phyloP scores from a whole-genome alignment of 1,284 basidiomycete species.

The Polyporus tsugae region DNA sequence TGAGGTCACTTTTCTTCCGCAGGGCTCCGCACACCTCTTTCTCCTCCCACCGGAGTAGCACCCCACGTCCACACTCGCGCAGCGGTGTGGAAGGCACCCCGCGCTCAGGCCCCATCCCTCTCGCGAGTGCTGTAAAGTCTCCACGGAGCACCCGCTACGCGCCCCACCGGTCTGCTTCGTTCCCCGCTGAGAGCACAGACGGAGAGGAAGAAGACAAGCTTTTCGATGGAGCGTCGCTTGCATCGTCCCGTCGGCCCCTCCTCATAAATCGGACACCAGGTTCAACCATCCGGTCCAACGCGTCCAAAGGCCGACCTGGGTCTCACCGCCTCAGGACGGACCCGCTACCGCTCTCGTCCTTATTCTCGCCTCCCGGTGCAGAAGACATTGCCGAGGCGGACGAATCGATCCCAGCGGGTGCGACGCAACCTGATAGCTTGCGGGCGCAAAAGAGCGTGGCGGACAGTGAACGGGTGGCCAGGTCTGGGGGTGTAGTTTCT shows the following conservation, averaged over 20 bases:
- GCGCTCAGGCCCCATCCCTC: constrained; percentile 27
- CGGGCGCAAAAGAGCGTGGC: constrained; percentile 23
- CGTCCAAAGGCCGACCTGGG: constrained; percentile 30
- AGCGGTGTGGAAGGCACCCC: constrained; percentile 20
- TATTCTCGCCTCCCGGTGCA: constrained; percentile 27
- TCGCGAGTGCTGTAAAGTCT: constrained; percentile 20
- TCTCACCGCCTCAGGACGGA: constrained; percentile 37
- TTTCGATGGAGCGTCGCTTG: constrained; percentile 38
- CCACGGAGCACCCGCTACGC: constrained; percentile 14
- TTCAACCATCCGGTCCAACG: constrained; percentile 38
- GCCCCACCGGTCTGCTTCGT: constrained; percentile 36
- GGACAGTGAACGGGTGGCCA: constrained; percentile 24
- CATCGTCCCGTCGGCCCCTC: constrained; percentile 39
- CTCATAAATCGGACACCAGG: constrained; percentile 28
- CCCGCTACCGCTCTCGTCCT: constrained; percentile 34
- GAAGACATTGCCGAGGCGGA: constrained; percentile 21
- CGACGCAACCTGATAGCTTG: constrained; percentile 17
- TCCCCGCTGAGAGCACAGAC: constrained; percentile 30
- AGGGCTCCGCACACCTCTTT: constrained; percentile 40
- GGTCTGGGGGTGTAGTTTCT: constrained; percentile 31
- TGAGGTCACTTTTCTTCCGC: constrained; percentile 61
- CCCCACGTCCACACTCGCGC: constrained; percentile 32
- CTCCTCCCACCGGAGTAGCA: constrained; percentile 58
- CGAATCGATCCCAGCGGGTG: constrained; percentile 2
- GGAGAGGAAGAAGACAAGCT: constrained; percentile 35